phyloP scores from a whole-genome alignment of 306 rosid species.

The Rubus idaeus region DNA sequence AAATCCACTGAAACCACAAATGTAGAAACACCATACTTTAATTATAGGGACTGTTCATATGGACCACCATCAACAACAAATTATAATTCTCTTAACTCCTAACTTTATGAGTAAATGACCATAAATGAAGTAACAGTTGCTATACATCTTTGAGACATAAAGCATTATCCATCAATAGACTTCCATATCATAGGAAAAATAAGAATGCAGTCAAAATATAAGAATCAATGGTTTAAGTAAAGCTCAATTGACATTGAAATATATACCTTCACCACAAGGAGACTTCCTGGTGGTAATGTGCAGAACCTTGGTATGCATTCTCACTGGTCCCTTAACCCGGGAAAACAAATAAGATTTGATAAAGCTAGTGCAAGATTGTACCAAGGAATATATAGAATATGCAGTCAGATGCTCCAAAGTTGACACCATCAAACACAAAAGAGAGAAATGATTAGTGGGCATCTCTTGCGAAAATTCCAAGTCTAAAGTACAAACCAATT shows the following conservation, averaged over 20 bases:
- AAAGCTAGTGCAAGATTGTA: too few species aligned
- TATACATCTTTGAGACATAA: neutral
- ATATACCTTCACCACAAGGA: conserved; percentile 89
- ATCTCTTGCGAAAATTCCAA: too few species aligned
- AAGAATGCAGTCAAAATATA: neutral
- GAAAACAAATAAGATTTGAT: too few species aligned
- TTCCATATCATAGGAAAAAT: neutral
- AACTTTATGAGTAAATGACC: neutral
- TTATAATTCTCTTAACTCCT: neutral
- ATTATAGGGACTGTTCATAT: neutral
- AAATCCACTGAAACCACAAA: neutral
- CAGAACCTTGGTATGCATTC: conserved; percentile 91
- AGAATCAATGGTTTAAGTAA: neutral
- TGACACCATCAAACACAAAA: too few species aligned
- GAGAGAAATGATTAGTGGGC: too few species aligned
- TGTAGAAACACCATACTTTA: neutral
- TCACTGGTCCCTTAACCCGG: conserved; percentile 91
- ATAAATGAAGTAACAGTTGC: neutral
- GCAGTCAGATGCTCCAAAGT: too few species aligned
- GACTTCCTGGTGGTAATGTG: conserved; percentile 82
- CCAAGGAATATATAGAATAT: too few species aligned
- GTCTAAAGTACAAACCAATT: too few species aligned
- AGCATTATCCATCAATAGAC: neutral
- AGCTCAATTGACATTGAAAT: neutral
- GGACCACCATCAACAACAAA: neutral